Percentiles rank a stretch among this genome's conserved stretches.
Conservation (phyloP, 345 rosid genomes). For the Chamaenerion angustifolium region DNA sequence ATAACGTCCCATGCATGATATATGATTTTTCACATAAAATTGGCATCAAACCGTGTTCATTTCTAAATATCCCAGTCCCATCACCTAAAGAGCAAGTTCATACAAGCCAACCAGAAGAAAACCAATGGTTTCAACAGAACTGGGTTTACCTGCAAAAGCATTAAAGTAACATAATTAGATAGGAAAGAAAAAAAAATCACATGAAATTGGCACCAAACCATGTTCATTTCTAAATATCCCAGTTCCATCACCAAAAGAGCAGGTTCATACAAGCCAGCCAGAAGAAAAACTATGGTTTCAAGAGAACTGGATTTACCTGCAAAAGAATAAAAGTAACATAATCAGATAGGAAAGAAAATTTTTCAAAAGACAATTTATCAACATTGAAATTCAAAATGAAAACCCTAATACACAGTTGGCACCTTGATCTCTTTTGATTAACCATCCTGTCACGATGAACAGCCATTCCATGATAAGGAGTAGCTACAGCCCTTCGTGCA, state of each 20-base stretch:
- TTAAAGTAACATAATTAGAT: neutral
- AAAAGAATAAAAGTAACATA: neutral
- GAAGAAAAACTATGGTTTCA: neutral
- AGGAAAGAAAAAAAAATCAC: no score
- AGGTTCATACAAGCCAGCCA: neutral
- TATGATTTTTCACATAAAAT: no score
- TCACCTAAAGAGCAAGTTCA: neutral
- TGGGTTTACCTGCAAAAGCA: slow-evolving; percentile 2
- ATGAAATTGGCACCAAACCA: no score
- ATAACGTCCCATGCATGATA: no score
- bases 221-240: neutral
- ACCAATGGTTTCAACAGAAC: neutral
- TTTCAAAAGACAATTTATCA: neutral
- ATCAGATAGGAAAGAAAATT: no score
- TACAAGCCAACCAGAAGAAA: neutral
- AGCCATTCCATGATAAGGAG: slow-evolving; percentile 36
- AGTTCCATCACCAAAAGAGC: neutral
- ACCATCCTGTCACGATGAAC: slow-evolving; percentile 28
- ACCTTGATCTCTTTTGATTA: slow-evolving; percentile 56
- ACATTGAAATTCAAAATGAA: neutral
- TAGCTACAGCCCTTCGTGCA: slow-evolving; percentile 50
- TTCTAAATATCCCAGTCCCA: neutral
- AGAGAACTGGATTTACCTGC: slow-evolving; percentile 1
- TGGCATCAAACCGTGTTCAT: no score
- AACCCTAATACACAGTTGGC: neutral